Base-by-base conservation (phyloP, 768 basidiomycete species). In the Russula ochroleuca region DNA sequence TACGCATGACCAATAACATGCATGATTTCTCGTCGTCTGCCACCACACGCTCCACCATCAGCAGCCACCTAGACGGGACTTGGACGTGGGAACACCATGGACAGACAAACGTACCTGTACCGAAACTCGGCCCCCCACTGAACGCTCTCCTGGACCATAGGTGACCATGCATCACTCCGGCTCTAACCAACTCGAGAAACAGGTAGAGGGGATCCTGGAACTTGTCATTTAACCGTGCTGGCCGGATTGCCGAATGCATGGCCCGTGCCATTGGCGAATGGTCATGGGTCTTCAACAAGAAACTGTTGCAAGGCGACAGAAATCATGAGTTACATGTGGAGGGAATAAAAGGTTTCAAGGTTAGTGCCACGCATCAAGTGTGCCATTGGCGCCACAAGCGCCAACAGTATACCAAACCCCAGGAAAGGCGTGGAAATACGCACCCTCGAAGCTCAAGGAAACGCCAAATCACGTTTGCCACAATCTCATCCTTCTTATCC, bases 401-500 rank as follows among this genome's bases (percentile, higher is more conserved):
- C 66, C 53, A 21, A 28, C 11, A n/a, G 37, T 50, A 59, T 31
- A 21, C 37, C 43, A 66, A 58, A 41, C 28, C 51, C 57, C 60
- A 60, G 48, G 55, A 63, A 38, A 47, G 28, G 33, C 35, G 54
- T 63, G 57, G 49, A 60, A 65, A 67, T 62, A 82, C 87, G 73
- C 75, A 96, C 95, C 94, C 94, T 75, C 97, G 80, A 62, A 98
- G 78, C 74, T 98, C 96, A 61, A 99, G 82, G 83, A 98, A 98
- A 58, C 96, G 85, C 95, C 95, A 98, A 60, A 99, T 91, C 31
- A 96, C 94, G 72, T 99, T 99, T 9, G 95, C 95, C 4, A 99
- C 97, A 0, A 97, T 81, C 74, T 99, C 97, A 70, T 99, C 97
- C 77, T 98, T 98, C 78, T 97, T 98, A 64, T 98, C 96, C 31